Base-by-base conservation (phyloP, 2,329 filamentous ascomycete species). In the Pleochaeta shiraiana region DNA sequence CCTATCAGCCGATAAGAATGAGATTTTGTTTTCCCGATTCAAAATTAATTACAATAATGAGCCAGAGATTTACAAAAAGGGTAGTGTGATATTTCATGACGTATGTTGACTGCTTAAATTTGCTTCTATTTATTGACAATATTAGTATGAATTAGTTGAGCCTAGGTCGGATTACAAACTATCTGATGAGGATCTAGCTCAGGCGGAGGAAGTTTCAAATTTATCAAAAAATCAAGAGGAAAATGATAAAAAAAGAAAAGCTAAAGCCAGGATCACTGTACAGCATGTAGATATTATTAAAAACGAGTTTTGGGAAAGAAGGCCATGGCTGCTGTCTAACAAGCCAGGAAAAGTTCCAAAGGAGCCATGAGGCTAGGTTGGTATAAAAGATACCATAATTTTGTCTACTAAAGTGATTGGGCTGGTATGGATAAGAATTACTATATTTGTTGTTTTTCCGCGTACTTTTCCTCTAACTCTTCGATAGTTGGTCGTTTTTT, bases 11-110 rank as follows among this genome's bases (percentile, higher is more conserved):
- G 90, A 97, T 71, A 98, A 98, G 77, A 93, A 98, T 72, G 93
- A 98, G 77, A 95, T 98, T 24, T 77, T 98, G 16, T 98, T 93
- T 74, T 87, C 85, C 1, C 81, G 81, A 30, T 97, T 95, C 74
- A 83, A 85, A 2, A 91, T 97, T 73, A 98, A 98, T 75, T 98
- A 98, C 76, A 98, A 98, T 75, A 93, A 95, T 69, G 93, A 98
- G 74, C 83, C 84, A 0, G 90, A 95, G 67, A 90, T 96, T 19
- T 95, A 83, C 74, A 93, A 86, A 74, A 98, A 97, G 74, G 93
- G 93, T 4, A 97, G 89, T 68, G 86, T 96, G 1, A 75, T 97
- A 4, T 93, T 91, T 73, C 82, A 91, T 70, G 87, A 93, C 73
- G 72, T 73, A 68, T 69, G 70, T 64, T 14, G 31, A 12, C 11